Evolutionary conservation across 257 asterid genomes (phyloP), one percentile per base, ranked within the genome.

Genomic region (Solanum chmielewskii): DNA sequence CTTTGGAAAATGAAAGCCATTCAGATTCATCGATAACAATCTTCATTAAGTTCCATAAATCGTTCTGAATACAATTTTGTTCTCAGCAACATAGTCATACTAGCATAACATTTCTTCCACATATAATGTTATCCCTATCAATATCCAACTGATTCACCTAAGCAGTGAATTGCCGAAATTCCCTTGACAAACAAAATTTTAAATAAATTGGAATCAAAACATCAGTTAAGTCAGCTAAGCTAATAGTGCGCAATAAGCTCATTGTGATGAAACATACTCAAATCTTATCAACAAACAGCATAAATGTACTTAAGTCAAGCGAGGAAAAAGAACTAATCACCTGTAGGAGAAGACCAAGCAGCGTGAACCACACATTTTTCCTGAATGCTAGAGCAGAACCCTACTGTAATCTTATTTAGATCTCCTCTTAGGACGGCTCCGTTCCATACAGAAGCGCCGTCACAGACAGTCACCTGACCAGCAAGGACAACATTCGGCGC

Each of bases 331-430:
- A 73, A 73, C n/a, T 41, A 33, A 89, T 27, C 83, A 95, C 98
- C 99, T 68, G 98, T 94, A 45, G 97, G 97, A 4, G 98, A 96
- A 85, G 95, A 91, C 98, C 99, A 95, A 47, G 99, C 98, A 88
- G 99, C 98, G 87, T 94, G 98, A 56, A 95, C 73, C 44, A 96
- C 99, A 71, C 98, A 95, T 41, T 91, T 91, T 86, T 96, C 99
- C 91, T 96, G 99, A 37, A 96, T 96, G 90, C 91, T 96, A 15
- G 99, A 93, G 86, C 96, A 94, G 87, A 96, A 96, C 2, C 99
- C 99, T 42, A 95, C 92, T 12, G 92, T 91, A 45, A 96, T 96
- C 95, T 96, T 96, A 68, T 95, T 96, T 37, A 94, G 97, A 92
- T 95, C 98, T 35, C 98, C 99, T 20, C 99, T 89, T 83, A 95